Conservation (phyloP, 441 rosid species). For the Raphanus hybrid region DNA sequence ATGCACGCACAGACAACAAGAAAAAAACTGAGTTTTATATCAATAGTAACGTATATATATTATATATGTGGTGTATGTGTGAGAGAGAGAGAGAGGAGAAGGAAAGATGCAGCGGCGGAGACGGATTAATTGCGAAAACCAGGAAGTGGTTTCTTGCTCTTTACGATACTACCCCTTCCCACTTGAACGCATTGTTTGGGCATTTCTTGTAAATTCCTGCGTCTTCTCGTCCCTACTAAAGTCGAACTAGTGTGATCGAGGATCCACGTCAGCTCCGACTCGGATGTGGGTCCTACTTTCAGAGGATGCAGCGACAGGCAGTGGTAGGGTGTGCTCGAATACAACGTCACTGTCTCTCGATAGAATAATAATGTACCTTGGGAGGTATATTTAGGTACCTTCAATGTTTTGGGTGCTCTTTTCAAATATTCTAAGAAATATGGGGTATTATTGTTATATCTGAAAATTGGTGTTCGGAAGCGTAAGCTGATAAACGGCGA, state of each 20-base stretch:
- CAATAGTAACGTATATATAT: background rate
- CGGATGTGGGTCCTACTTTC: constrained; percentile 26
- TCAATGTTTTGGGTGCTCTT: background rate
- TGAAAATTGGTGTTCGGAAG: too few relatives aligned
- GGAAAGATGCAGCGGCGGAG: constrained; percentile 42
- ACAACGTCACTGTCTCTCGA: constrained; percentile 12
- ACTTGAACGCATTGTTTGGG: background rate
- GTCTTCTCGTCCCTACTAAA: background rate
- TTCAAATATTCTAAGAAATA: background rate
- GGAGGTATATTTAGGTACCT: background rate
- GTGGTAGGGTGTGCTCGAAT: constrained; percentile 23
- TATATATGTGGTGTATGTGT: background rate
- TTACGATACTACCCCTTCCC: constrained; percentile 23
- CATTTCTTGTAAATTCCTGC: constrained; percentile 6
- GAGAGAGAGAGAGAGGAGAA: background rate
- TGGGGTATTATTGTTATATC: background rate
- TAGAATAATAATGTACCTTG: background rate
- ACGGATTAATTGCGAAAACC: constrained; percentile 31
- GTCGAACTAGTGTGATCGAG: background rate
- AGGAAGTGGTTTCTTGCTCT: constrained; percentile 11
- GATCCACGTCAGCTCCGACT: constrained; percentile 33
- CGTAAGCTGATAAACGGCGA: background rate
- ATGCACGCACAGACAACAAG: background rate
- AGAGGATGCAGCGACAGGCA: constrained; percentile 17
- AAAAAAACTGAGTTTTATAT: background rate